Conservation (phyloP, 805 yeast genomes). For the Candida quercuum region DNA sequence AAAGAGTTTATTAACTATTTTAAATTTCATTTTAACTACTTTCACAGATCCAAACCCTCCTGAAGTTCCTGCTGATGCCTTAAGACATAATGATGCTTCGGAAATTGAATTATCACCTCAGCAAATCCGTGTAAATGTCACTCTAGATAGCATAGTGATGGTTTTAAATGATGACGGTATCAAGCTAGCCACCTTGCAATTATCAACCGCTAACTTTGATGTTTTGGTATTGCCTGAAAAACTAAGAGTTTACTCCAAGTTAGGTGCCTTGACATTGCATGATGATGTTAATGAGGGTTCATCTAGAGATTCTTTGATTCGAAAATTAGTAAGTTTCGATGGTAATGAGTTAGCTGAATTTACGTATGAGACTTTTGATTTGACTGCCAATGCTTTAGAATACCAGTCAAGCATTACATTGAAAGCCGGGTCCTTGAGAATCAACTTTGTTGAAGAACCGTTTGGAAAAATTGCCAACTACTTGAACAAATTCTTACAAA, state of each 20-base stretch:
- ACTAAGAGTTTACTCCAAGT: slow-evolving; percentile 60
- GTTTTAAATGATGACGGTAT: slow-evolving; percentile 80
- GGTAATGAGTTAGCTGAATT: slow-evolving; percentile 80
- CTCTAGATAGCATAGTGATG: slow-evolving; percentile 66
- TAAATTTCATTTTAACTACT: slow-evolving; percentile 80
- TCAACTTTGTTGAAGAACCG: slow-evolving; percentile 81
- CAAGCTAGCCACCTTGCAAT: slow-evolving; percentile 70
- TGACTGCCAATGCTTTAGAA: slow-evolving; percentile 35
- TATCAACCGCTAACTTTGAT: slow-evolving; percentile 67
- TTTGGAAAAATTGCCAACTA: slow-evolving; percentile 61
- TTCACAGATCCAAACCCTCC: slow-evolving; percentile 79
- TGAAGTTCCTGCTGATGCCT: slow-evolving; percentile 62
- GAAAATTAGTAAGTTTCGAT: slow-evolving; percentile 71
- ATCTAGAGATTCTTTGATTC: slow-evolving; percentile 49
- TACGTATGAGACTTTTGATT: slow-evolving; percentile 75
- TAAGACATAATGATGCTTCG: slow-evolving; percentile 60
- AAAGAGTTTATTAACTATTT: slow-evolving; percentile 66
- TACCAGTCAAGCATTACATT: slow-evolving; percentile 56
- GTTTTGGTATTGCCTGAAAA: slow-evolving; percentile 70
- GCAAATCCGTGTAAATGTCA: slow-evolving; percentile 62
- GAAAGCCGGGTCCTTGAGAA: slow-evolving; percentile 67
- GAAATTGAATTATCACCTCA: slow-evolving; percentile 61
- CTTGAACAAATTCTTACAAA: slow-evolving; percentile 67
- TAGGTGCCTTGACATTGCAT: slow-evolving; percentile 74
- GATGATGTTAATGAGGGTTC: slow-evolving; percentile 72